Base-by-base conservation (phyloP, 345 rosid species). In the Aquilaria malaccensis region DNA sequence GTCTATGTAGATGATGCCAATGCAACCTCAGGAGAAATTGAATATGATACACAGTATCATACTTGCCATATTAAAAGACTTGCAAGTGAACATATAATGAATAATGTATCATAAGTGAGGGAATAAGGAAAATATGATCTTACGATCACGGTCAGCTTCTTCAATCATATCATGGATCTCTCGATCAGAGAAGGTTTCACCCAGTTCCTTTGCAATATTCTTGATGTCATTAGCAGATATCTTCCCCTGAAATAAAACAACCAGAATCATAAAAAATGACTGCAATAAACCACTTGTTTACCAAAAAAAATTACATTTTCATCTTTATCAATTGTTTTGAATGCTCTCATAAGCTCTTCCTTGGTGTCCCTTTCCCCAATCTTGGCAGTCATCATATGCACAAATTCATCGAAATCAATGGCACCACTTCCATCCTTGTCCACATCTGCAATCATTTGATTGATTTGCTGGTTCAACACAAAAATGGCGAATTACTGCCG, bases 371-470 rank as follows among this genome's bases (percentile, higher is more conserved):
- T 83, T 73, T 95, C 99, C 49, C 97, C 97, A 60, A 90, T 88
- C 77, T 95, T 95, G 53, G 95, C 85, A 45, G 96, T 95, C 99
- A 95, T 95, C 99, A 91, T 95, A 60, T 83, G 73, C 12, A 57
- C 87, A 75, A 95, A 95, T 77, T 94, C 99, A 77, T 90, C 93
- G 72, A 78, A 94, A 76, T 94, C 99, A 63, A 95, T 95, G 11
- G 95, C 81, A 66, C 95, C 99, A 77, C 97, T 91, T 58, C 96
- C 95, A 75, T 95, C 96, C 73, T 88, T 95, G 65, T 91, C 99
- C 47, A 95, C 98, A 71, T 95, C 99, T 15, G 86, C 89, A 76
- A 95, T 91, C 97, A 95, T 95, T 88, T 95, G 84, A 11, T 67
- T 67, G 78, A 95, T 93, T 93, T 93, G 94, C 96, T 87, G 79